Evolutionary conservation across 2,329 filamentous ascomycete species (phyloP).

Genomic region (Hypocrella siamensis): DNA sequence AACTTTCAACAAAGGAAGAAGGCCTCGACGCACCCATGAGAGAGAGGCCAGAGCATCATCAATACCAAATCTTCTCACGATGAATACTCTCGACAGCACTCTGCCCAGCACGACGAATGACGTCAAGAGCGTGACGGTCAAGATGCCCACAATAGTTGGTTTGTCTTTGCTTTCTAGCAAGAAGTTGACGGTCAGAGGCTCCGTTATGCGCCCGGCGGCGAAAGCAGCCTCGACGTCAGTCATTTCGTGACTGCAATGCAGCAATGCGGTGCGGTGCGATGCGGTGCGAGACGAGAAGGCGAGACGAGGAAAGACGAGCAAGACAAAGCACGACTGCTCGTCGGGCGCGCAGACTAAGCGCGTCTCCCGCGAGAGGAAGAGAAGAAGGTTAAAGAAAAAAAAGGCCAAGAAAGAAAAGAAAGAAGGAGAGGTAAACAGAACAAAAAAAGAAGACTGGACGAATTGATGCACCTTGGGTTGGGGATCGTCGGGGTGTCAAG

Average conservation of each 20-base stretch:
- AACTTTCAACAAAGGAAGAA: background rate
- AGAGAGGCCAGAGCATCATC: constrained; percentile 21
- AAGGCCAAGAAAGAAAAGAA: background rate
- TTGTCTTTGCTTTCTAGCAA: constrained; percentile 20
- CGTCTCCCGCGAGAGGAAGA: too few relatives aligned
- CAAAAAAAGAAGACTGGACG: background rate
- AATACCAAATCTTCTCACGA: constrained; percentile 20
- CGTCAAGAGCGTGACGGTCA: constrained; percentile 19
- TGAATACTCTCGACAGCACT: constrained; percentile 17
- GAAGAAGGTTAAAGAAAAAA: background rate
- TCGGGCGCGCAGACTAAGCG: too few relatives aligned
- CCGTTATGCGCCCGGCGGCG: constrained; percentile 18
- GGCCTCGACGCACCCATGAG: constrained; percentile 16
- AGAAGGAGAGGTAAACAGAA: background rate
- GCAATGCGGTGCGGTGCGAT: too few relatives aligned
- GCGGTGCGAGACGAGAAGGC: background rate
- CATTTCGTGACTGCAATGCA: too few relatives aligned
- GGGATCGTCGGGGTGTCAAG: too few relatives aligned
- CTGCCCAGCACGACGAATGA: constrained; percentile 17
- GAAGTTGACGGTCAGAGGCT: constrained; percentile 15
- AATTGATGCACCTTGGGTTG: too few relatives aligned
- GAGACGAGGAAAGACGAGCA: background rate
- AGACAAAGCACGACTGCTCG: too few relatives aligned
- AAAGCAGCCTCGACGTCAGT: constrained; percentile 15
- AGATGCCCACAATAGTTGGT: constrained; percentile 21